Conservation (phyloP, 108 stramenopile genomes). For the Phaeodactylum tricornutum region DNA sequence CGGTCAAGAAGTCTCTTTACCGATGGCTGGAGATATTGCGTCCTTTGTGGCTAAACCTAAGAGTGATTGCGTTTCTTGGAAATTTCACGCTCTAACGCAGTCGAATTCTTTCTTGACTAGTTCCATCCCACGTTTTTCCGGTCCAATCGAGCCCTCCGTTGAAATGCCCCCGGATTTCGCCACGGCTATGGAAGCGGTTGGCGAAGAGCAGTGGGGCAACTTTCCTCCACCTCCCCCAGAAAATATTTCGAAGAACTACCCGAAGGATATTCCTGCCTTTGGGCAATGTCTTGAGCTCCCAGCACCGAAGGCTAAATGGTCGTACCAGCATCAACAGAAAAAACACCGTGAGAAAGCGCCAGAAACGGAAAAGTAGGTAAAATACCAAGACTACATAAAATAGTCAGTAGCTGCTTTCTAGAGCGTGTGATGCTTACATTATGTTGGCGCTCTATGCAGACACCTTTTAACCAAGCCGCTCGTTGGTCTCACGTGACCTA, state of each 20-base stretch:
- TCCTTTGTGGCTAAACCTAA: slow-evolving; percentile 2
- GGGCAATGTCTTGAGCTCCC: background rate
- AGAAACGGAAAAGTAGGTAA: too few species aligned
- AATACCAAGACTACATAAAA: too few species aligned
- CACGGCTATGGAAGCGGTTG: background rate
- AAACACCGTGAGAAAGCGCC: too few species aligned
- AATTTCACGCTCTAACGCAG: background rate
- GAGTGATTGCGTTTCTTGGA: background rate
- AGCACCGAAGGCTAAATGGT: slow-evolving; percentile 2
- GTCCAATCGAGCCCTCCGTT: background rate
- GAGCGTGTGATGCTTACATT: too few species aligned
- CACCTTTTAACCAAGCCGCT: too few species aligned
- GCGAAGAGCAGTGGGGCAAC: background rate
- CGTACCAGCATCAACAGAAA: too few species aligned
- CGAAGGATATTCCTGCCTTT: slow-evolving; percentile 1
- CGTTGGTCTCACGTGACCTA: too few species aligned
- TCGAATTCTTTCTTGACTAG: background rate
- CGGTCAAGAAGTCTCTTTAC: background rate
- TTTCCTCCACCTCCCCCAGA: background rate
- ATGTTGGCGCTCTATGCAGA: too few species aligned
- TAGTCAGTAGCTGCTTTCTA: too few species aligned
- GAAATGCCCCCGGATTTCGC: background rate
- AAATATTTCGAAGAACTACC: background rate
- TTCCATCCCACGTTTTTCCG: background rate
- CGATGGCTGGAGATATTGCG: background rate